Evolutionary conservation across 257 asterid species (phyloP).

Genomic region (Haberlea rhodopensis): DNA sequence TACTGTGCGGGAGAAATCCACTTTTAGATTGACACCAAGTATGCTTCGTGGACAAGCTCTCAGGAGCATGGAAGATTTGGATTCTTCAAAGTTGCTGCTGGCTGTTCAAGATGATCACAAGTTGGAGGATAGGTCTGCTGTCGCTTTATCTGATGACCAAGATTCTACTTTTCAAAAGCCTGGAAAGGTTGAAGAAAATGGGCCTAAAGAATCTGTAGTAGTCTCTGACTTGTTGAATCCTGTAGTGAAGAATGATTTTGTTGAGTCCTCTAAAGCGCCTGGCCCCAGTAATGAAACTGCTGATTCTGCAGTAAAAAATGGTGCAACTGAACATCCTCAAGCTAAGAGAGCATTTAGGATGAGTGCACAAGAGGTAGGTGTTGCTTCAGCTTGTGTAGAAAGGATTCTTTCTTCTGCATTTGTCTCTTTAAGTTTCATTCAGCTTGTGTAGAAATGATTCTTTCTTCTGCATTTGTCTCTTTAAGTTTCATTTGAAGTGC

Average conservation of each 20-base stretch:
- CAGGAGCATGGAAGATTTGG: conserved; percentile 54
- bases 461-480: too few species aligned
- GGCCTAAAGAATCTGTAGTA: conserved; percentile 25
- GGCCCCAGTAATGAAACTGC: too few species aligned
- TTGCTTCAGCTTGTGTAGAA: conserved; percentile 6
- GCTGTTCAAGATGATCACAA: conserved; percentile 36
- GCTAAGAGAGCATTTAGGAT: conserved; percentile 65
- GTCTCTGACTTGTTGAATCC: conserved; percentile 26
- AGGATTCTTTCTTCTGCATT: too few species aligned
- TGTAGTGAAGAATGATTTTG: too few species aligned
- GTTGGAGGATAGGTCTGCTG: conserved; percentile 35
- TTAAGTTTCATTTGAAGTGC: neutral
- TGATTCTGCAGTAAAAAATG: conserved; percentile 30
- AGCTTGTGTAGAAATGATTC: too few species aligned
- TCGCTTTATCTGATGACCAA: conserved; percentile 28
- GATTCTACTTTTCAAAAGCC: conserved; percentile 35
- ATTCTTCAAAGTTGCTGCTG: conserved; percentile 46
- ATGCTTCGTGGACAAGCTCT: conserved; percentile 60
- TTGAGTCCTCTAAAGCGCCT: too few species aligned
- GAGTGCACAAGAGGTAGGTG: too few species aligned
- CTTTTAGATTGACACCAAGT: conserved; percentile 43
- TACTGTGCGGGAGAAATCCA: conserved; percentile 44
- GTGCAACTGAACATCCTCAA: conserved; percentile 45
- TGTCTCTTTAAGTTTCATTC: too few species aligned
- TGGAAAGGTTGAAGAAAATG: conserved; percentile 33